Conservation (phyloP, 1,139 yeast genomes). For the Pneumocystis wakefieldiae region DNA sequence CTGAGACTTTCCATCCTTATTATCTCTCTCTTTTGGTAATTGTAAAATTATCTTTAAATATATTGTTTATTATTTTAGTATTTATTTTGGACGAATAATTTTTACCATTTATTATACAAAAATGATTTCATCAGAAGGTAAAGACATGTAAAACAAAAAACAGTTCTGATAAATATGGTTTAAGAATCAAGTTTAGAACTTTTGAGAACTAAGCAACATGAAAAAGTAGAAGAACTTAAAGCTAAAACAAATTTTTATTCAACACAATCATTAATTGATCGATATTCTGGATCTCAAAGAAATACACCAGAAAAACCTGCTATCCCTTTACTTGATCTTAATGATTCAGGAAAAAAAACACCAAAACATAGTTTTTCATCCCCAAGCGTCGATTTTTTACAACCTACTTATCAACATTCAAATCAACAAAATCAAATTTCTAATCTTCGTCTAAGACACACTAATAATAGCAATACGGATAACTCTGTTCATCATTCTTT, state of each 20-base stretch:
- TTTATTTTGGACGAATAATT: neutral
- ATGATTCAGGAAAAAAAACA: neutral
- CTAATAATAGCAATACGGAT: neutral
- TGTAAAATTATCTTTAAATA: neutral
- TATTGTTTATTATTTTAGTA: neutral
- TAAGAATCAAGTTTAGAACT: constrained; percentile 20
- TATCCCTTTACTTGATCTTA: neutral
- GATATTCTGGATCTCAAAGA: constrained; percentile 24
- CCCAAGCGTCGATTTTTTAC: neutral
- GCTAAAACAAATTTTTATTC: constrained; percentile 64
- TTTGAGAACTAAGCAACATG: constrained; percentile 39
- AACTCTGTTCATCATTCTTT: neutral
- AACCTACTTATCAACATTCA: neutral
- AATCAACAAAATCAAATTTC: neutral
- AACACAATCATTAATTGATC: constrained; percentile 53
- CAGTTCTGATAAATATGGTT: neutral
- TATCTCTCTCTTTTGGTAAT: neutral
- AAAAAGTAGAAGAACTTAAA: constrained; percentile 59
- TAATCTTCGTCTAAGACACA: neutral
- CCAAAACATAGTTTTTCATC: neutral
- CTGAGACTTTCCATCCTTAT: neutral
- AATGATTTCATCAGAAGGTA: neutral
- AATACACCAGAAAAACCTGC: neutral
- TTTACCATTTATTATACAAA: neutral
- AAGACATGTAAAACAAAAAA: neutral